These are phyloP conservation scores for Entomortierella parvispora DNA, from an alignment of 192 early-diverging fungal species.

Conservation along the genomic window DNA sequence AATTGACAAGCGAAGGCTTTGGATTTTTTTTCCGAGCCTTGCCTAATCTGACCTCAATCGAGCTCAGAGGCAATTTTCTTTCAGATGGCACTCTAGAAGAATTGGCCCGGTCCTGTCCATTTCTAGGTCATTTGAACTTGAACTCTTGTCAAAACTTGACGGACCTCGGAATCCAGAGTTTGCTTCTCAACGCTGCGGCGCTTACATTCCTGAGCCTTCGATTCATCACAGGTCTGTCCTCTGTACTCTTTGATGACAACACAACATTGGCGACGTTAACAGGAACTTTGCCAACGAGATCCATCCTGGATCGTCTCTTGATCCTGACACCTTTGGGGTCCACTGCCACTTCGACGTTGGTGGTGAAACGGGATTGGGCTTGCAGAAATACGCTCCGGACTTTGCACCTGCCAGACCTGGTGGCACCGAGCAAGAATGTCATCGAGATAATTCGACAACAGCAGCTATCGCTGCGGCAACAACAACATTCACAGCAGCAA, in stretches of 20 bases:
- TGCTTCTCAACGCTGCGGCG: slow-evolving; percentile 15
- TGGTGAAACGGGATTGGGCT: slow-evolving; percentile 21
- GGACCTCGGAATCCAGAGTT: slow-evolving; percentile 35
- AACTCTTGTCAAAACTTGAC: slow-evolving; percentile 35
- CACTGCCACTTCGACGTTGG: background rate
- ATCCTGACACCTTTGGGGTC: background rate
- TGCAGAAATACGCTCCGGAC: slow-evolving; percentile 18
- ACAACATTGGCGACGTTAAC: background rate
- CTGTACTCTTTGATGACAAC: slow-evolving; percentile 29
- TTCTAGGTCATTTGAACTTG: slow-evolving; percentile 26
- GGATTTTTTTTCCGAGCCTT: slow-evolving; percentile 14
- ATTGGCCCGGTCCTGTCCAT: slow-evolving; percentile 24
- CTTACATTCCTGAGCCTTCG: slow-evolving; percentile 21
- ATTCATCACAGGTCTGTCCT: slow-evolving; percentile 24
- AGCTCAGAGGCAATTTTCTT: slow-evolving; percentile 14
- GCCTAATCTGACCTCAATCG: slow-evolving; percentile 16
- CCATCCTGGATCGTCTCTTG: background rate
- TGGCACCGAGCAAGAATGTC: slow-evolving; percentile 6
- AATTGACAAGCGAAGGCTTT: slow-evolving; percentile 14
- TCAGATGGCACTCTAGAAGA: slow-evolving; percentile 33
- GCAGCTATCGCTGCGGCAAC: background rate
- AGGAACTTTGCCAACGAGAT: background rate
- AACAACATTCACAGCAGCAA: background rate
- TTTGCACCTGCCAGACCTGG: slow-evolving; percentile 25
- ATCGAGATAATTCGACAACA: slow-evolving; percentile 5